Evolutionary conservation across 2,329 filamentous ascomycete species (phyloP).

Genomic region (Polytolypa hystricis): DNA sequence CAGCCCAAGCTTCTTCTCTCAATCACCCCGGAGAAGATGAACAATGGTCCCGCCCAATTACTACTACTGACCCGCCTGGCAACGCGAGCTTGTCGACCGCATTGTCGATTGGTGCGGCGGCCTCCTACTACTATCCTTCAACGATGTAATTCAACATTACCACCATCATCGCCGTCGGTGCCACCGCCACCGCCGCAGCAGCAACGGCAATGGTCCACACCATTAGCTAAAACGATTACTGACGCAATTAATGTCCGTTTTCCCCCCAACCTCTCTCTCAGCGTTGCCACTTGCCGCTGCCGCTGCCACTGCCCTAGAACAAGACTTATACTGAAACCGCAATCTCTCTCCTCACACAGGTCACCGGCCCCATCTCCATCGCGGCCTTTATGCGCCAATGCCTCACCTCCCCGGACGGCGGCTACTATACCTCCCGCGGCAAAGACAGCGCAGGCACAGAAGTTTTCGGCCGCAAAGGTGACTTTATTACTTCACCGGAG

Average conservation of each 20-base stretch:
- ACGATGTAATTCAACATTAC: constrained; percentile 25
- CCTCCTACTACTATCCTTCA: too few relatives aligned
- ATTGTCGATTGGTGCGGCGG: too few relatives aligned
- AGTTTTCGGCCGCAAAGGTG: constrained; percentile 84
- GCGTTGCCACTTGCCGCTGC: too few relatives aligned
- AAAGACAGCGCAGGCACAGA: constrained; percentile 51
- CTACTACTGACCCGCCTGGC: constrained; percentile 11
- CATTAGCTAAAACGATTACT: constrained; percentile 74
- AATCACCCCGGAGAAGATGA: too few relatives aligned
- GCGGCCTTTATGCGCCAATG: constrained; percentile 98
- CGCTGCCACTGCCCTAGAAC: too few relatives aligned
- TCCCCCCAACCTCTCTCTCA: background rate
- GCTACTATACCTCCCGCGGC: constrained; percentile 79
- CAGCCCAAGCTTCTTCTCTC: too few relatives aligned
- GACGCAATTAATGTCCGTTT: constrained; percentile 67
- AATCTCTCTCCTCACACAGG: constrained; percentile 33
- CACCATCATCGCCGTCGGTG: too few relatives aligned
- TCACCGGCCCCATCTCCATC: constrained; percentile 81
- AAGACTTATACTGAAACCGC: background rate
- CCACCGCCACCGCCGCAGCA: constrained; percentile 10
- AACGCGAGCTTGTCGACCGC: too few relatives aligned
- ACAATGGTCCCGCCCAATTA: constrained; percentile 13
- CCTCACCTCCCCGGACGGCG: constrained; percentile 77
- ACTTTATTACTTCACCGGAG: constrained; percentile 95
- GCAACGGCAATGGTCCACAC: constrained; percentile 72